Evolutionary conservation across 2,329 filamentous ascomycete species (phyloP).

Genomic region (Fusarium anthophilum): DNA sequence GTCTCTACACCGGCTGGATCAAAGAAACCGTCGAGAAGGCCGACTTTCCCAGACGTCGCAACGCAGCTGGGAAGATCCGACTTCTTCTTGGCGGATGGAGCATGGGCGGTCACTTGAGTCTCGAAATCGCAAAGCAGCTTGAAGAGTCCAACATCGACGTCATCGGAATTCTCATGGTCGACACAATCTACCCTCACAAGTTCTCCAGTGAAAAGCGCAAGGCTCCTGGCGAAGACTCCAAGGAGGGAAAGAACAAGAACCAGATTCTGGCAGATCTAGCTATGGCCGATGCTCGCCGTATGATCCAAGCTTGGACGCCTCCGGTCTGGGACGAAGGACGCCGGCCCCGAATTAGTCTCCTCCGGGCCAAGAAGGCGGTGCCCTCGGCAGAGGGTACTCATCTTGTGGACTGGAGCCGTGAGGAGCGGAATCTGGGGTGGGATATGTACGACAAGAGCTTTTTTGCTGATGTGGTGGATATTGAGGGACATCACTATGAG

Average conservation of each 20-base stretch:
- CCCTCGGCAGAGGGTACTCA: slow-evolving; percentile 44
- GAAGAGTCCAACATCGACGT: slow-evolving; percentile 53
- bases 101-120: slow-evolving; percentile 60
- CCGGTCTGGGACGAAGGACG: slow-evolving; percentile 50
- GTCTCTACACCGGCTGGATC: slow-evolving; percentile 59
- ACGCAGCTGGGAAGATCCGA: slow-evolving; percentile 43
- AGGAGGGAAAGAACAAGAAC: slow-evolving; percentile 48
- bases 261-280: slow-evolving; percentile 49
- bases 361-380: slow-evolving; percentile 56
- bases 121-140: slow-evolving; percentile 60
- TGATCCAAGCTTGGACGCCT: slow-evolving; percentile 53
- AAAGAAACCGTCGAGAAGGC: slow-evolving; percentile 46
- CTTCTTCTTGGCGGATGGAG: slow-evolving; percentile 67
- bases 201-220: slow-evolving; percentile 25
- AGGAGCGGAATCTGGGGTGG: slow-evolving; percentile 59
- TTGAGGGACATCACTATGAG: slow-evolving; percentile 63
- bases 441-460: slow-evolving; percentile 55
- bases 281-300: slow-evolving; percentile 54
- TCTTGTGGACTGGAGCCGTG: slow-evolving; percentile 56
- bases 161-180: slow-evolving; percentile 62
- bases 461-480: slow-evolving; percentile 56
- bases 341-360: slow-evolving; percentile 55
- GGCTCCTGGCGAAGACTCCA: slow-evolving; percentile 31
- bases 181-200: slow-evolving; percentile 53
- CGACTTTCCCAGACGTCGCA: slow-evolving; percentile 43